These are phyloP conservation scores for Yamadazyma paraphyllophila DNA, from an alignment of 805 yeast genomes.

Conservation along the genomic window DNA sequence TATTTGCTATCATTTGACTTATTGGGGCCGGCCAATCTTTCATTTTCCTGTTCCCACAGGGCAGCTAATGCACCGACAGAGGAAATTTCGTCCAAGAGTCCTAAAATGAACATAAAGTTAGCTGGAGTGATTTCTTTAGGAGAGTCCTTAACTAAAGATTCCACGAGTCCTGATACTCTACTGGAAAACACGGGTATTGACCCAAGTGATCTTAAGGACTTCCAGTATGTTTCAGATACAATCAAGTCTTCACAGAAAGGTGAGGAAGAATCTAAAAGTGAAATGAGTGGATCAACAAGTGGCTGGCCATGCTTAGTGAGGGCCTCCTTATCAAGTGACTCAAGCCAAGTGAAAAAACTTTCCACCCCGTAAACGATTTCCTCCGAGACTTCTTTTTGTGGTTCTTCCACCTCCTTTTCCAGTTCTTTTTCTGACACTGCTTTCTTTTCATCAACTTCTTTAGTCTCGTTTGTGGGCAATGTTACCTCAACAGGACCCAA, in stretches of 20 bases:
- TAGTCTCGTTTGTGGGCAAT: background rate
- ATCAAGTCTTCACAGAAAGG: slow-evolving; percentile 42
- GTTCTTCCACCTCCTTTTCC: background rate
- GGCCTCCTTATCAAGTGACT: slow-evolving; percentile 41
- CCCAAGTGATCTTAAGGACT: slow-evolving; percentile 47
- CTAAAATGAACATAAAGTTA: slow-evolving; percentile 66
- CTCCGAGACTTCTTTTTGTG: background rate
- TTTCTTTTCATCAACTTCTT: background rate
- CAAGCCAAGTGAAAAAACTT: background rate
- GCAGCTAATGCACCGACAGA: slow-evolving; percentile 80
- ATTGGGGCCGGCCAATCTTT: slow-evolving; percentile 21
- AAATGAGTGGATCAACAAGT: slow-evolving; percentile 47
- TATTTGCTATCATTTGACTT: slow-evolving; percentile 44
- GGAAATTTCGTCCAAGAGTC: slow-evolving; percentile 73
- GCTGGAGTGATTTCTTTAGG: slow-evolving; percentile 39
- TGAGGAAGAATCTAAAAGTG: slow-evolving; percentile 44
- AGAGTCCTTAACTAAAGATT: slow-evolving; percentile 32
- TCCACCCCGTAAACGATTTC: background rate
- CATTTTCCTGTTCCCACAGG: slow-evolving; percentile 68
- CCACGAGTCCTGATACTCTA: slow-evolving; percentile 48
- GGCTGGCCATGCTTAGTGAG: slow-evolving; percentile 44
- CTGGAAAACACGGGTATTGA: slow-evolving; percentile 42
- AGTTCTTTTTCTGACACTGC: no score
- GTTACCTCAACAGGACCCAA: background rate
- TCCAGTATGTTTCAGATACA: slow-evolving; percentile 50